These are phyloP conservation scores for Suhomyces pyralidae DNA, from an alignment of 805 yeast species.

Conservation along the genomic window DNA sequence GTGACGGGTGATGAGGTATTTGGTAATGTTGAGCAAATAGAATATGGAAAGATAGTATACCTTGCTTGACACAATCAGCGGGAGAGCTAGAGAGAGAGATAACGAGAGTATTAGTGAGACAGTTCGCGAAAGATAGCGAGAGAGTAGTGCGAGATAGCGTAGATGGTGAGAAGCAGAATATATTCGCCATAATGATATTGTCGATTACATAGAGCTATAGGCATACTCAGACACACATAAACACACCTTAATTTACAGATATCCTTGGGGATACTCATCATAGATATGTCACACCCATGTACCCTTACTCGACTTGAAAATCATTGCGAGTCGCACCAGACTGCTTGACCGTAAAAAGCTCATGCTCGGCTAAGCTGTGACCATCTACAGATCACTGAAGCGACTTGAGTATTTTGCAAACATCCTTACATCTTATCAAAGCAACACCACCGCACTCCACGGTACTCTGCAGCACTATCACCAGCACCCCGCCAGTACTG, in stretches of 20 bases:
- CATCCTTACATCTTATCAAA: not conserved
- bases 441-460: not conserved
- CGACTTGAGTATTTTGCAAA: not conserved
- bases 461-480: not conserved
- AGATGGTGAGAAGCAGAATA: not conserved
- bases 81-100: no score
- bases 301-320: not conserved
- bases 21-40: not conserved
- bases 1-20: not conserved
- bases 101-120: no score
- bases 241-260: not conserved
- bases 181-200: no score
- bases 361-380: not conserved
- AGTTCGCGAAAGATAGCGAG: no score
- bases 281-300: not conserved
- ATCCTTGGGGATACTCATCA: not conserved
- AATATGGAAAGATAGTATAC: not conserved
- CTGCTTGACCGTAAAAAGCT: not conserved
- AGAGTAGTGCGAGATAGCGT: no score
- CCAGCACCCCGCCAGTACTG: not conserved
- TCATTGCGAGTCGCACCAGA: not conserved
- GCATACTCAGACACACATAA: not conserved
- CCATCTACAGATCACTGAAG: not conserved
- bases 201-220: no score
- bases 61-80: no score